Evolutionary conservation across 1,284 basidiomycete genomes (phyloP).

Genomic region (Malassezia globosa): DNA sequence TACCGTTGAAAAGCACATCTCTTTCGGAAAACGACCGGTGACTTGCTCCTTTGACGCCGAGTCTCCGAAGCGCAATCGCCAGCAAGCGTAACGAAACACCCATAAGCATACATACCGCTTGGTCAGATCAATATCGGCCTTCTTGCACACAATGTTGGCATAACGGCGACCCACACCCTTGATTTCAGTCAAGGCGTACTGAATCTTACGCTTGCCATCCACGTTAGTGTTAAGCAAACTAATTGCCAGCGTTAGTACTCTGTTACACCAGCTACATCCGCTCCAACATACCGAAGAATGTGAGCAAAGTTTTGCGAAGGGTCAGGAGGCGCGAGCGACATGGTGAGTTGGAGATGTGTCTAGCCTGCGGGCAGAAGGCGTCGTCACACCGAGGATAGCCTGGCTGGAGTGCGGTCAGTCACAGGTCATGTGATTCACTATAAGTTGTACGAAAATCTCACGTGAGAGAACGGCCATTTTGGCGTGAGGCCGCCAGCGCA

Average conservation of each 20-base stretch:
- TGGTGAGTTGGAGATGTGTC: conserved; percentile 19
- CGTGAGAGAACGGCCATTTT: conserved; percentile 14
- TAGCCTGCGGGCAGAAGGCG: not conserved
- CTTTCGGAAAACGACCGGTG: too few species aligned
- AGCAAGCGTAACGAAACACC: too few species aligned
- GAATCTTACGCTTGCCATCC: conserved; percentile 91
- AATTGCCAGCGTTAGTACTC: conserved; percentile 3
- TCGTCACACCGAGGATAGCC: not conserved
- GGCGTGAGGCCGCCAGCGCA: not conserved
- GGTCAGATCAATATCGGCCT: conserved; percentile 96
- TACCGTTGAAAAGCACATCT: too few species aligned
- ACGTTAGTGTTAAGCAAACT: conserved; percentile 99
- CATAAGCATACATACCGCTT: conserved; percentile 74
- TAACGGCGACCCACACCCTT: conserved; percentile 99
- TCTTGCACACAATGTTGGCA: conserved; percentile 99
- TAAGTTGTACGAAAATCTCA: conserved; percentile 2
- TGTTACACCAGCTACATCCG: too few species aligned
- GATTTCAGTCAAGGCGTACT: conserved; percentile 58
- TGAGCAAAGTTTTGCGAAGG: conserved; percentile 47
- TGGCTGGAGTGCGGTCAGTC: not conserved
- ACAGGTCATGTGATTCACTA: conserved; percentile 6
- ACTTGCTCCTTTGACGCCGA: too few species aligned
- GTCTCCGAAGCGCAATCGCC: too few species aligned
- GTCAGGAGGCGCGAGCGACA: conserved; percentile 45
- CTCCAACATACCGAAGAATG: conserved; percentile 38